phyloP scores from a whole-genome alignment of 306 rosid genomes.

The Luffa aegyptiaca region DNA sequence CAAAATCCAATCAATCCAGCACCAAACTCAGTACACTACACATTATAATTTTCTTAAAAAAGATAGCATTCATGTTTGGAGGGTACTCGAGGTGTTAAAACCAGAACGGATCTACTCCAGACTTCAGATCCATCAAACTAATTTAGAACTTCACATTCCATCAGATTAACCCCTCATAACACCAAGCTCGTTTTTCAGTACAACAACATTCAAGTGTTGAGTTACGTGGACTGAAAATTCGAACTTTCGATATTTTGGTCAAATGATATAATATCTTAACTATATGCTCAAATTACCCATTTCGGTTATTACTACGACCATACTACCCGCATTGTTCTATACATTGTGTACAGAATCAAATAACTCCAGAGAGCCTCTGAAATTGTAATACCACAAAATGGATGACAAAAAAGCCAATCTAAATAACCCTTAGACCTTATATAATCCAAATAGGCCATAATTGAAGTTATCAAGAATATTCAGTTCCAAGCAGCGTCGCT shows the following conservation, averaged over 20 bases:
- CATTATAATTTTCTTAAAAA: not conserved
- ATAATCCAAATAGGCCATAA: not conserved
- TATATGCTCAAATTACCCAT: no score
- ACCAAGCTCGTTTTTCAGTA: not conserved
- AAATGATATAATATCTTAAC: not conserved
- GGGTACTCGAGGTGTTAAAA: not conserved
- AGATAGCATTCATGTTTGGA: not conserved
- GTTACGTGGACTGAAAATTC: not conserved
- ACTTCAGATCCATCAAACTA: not conserved
- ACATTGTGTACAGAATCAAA: not conserved
- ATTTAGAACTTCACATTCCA: not conserved
- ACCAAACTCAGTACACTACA: not conserved
- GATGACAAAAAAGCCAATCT: not conserved
- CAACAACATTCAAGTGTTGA: not conserved
- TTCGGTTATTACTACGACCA: not conserved
- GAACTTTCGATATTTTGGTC: no score
- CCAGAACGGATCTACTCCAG: not conserved
- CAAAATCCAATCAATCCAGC: conserved; percentile 2
- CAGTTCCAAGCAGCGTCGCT: not conserved
- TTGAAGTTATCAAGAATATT: not conserved
- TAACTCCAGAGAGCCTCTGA: not conserved
- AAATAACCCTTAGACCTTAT: not conserved
- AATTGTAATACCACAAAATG: not conserved
- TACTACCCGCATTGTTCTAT: not conserved
- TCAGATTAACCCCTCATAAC: not conserved